A percentile compares a stretch with the other conserved stretches of the same genome.
Conservation (phyloP, 371 early-diverging fungal genomes). For the Parasitella parasitica region DNA sequence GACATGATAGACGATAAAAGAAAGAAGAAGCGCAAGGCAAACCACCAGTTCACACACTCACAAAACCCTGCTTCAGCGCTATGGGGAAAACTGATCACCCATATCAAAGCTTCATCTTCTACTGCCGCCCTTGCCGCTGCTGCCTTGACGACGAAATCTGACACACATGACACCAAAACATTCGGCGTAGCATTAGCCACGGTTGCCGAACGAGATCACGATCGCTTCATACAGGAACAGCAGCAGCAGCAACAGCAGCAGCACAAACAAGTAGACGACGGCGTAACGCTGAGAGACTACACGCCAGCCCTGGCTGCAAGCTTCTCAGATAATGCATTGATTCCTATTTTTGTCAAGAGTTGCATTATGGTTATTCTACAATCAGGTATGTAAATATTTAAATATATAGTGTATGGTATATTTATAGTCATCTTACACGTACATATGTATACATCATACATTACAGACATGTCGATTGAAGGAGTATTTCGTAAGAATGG, state of each 20-base stretch:
- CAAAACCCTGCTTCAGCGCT: slow-evolving; percentile 19
- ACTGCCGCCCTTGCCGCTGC: background rate
- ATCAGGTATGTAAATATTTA: slow-evolving; percentile 61
- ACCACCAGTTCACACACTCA: background rate
- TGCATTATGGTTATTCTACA: slow-evolving; percentile 69
- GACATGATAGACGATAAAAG: slow-evolving; percentile 48
- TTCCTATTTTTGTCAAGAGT: slow-evolving; percentile 84
- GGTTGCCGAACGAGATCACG: slow-evolving; percentile 54
- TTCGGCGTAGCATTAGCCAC: slow-evolving; percentile 36
- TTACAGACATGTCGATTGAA: slow-evolving; percentile 81
- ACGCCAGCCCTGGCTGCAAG: slow-evolving; percentile 54
- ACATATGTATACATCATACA: no score
- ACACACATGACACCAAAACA: slow-evolving; percentile 30
- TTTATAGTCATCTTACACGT: background rate
- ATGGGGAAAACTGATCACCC: slow-evolving; percentile 65
- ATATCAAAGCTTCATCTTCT: slow-evolving; percentile 25
- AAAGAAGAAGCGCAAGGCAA: background rate
- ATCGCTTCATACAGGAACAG: slow-evolving; percentile 49
- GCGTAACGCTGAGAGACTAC: slow-evolving; percentile 25
- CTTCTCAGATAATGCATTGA: slow-evolving; percentile 46
- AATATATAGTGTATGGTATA: background rate
- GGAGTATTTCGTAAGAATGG: slow-evolving; percentile 98
- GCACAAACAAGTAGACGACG: background rate
- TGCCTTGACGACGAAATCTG: slow-evolving; percentile 17
- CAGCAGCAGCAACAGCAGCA: background rate